Conservation (phyloP, 1,284 basidiomycete species). For the Apiotrichum sp. region DNA sequence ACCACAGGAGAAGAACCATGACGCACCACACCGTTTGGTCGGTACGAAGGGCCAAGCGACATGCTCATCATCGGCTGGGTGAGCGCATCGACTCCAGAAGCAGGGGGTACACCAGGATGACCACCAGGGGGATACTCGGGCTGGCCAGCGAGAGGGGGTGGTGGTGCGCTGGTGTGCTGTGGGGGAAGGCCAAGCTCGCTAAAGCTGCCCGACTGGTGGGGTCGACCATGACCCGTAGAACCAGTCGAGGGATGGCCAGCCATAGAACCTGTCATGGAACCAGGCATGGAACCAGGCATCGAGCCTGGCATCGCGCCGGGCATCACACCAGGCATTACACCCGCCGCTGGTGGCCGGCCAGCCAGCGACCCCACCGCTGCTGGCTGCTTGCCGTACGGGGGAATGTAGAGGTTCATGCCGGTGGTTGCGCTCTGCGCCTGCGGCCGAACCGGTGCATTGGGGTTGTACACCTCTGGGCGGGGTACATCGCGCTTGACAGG, state of each 20-base stretch:
- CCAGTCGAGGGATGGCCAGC: too few species aligned
- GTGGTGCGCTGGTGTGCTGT: slow-evolving; percentile 10
- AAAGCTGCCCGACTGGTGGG: slow-evolving; percentile 20
- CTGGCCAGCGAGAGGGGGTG: slow-evolving; percentile 2
- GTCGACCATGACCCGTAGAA: not conserved
- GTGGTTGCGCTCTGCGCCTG: slow-evolving; percentile 36
- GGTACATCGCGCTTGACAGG: slow-evolving; percentile 42
- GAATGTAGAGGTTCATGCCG: slow-evolving; percentile 43
- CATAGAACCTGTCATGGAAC: too few species aligned
- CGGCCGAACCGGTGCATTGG: slow-evolving; percentile 11
- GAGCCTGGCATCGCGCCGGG: too few species aligned
- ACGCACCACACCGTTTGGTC: not conserved
- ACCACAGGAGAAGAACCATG: not conserved
- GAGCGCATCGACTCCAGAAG: slow-evolving; percentile 25
- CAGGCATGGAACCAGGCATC: too few species aligned
- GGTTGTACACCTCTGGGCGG: slow-evolving; percentile 25
- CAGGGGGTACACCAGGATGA: not conserved
- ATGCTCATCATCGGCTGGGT: slow-evolving; percentile 33
- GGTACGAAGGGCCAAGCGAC: slow-evolving; percentile 27
- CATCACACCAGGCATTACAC: not conserved
- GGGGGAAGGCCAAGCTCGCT: slow-evolving; percentile 37
- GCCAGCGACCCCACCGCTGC: not conserved
- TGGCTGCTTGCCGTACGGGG: slow-evolving; percentile 31
- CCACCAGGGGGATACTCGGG: slow-evolving; percentile 16
- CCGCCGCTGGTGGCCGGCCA: slow-evolving; percentile 2